Percentiles rank a stretch among this genome's conserved stretches.
phyloP scores from a whole-genome alignment of 2,329 filamentous ascomycete species.

The Berkeleyomyces rouxiae region DNA sequence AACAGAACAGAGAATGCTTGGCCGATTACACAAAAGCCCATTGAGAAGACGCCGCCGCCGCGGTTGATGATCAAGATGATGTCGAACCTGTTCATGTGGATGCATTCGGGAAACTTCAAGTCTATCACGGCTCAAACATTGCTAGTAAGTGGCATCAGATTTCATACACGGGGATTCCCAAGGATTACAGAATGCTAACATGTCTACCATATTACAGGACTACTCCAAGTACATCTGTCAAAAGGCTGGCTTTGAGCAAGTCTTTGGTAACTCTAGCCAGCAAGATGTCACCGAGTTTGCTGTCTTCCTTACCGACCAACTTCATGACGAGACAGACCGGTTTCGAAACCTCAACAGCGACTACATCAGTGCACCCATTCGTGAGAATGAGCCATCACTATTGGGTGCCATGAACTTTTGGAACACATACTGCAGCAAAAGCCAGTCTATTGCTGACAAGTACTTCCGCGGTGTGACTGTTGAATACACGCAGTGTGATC shows the following conservation, averaged over 20 bases:
- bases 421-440: conserved; percentile 50
- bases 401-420: conserved; percentile 56
- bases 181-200: background rate
- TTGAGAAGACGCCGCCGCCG: conserved; percentile 34
- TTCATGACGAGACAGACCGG: conserved; percentile 73
- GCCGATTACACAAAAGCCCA: conserved; percentile 49
- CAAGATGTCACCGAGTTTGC: conserved; percentile 90
- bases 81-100: conserved; percentile 41
- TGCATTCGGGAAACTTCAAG: conserved; percentile 33
- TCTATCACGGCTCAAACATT: conserved; percentile 38
- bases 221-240: conserved; percentile 32
- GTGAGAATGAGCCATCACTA: conserved; percentile 3
- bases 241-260: conserved; percentile 17
- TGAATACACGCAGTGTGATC: conserved; percentile 44
- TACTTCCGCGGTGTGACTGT: conserved; percentile 66
- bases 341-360: conserved; percentile 26
- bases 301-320: conserved; percentile 60
- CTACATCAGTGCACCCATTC: conserved; percentile 11
- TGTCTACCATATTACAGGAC: conserved; percentile 24
- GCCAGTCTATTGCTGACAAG: conserved; percentile 59
- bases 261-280: conserved; percentile 59
- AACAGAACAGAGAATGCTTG: conserved; percentile 43
- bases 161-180: background rate
- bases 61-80: conserved; percentile 45
- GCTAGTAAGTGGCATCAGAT: conserved; percentile 29